Percentiles rank a stretch among this genome's conserved stretches.
Evolutionary conservation across 108 stramenopile genomes (phyloP).

Genomic region (Fragilariopsis cylindrus): DNA sequence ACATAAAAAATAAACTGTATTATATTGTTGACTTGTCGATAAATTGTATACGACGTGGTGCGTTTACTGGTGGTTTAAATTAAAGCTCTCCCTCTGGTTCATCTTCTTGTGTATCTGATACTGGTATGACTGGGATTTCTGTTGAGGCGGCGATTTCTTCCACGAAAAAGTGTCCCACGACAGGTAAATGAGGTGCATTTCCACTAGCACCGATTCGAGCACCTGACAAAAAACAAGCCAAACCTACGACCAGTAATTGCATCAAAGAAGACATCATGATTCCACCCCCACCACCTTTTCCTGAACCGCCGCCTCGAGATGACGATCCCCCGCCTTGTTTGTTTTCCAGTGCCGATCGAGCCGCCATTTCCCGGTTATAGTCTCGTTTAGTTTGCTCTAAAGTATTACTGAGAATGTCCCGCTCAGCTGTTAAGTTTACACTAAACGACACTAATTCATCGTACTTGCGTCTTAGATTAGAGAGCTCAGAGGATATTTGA

Average conservation of each 20-base stretch:
- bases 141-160: not conserved
- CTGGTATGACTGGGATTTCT: too few species aligned
- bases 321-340: constrained; percentile 36
- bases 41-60: too few species aligned
- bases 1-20: too few species aligned
- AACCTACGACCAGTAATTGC: constrained; percentile 36
- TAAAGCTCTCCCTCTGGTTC: too few species aligned
- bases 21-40: too few species aligned
- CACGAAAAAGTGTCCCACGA: constrained; percentile 26
- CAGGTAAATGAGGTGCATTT: constrained; percentile 18
- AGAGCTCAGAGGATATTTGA: constrained; percentile 70
- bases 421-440: constrained; percentile 91
- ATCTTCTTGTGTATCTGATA: too few species aligned
- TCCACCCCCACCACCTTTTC: constrained; percentile 11
- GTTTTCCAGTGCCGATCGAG: constrained; percentile 59
- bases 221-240: constrained; percentile 35
- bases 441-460: constrained; percentile 92
- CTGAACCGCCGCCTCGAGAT: constrained; percentile 5
- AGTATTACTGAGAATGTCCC: constrained; percentile 92
- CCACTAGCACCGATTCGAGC: constrained; percentile 33
- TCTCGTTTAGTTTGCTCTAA: constrained; percentile 90
- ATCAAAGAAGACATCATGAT: constrained; percentile 17
- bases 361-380: constrained; percentile 80
- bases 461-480: constrained; percentile 86
- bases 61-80: too few species aligned